Conservation (phyloP, 345 rosid species). For the Sapria himalayana region DNA sequence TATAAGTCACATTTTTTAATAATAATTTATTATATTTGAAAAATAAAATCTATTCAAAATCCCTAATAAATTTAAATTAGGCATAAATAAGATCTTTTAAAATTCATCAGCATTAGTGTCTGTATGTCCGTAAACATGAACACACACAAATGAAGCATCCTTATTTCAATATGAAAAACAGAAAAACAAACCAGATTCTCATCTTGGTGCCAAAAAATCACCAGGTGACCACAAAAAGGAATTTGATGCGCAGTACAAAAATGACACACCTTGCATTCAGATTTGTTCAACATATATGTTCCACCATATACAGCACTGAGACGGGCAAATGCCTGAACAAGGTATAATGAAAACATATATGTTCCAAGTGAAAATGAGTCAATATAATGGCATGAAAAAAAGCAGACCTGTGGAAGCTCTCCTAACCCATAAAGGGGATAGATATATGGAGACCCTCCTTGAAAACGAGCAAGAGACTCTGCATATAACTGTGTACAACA, state of each 20-base stretch:
- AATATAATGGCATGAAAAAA: slow-evolving; percentile 3
- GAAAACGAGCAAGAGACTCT: slow-evolving; percentile 90
- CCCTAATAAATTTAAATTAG: too few relatives aligned
- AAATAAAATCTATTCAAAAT: too few relatives aligned
- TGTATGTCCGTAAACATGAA: too few relatives aligned
- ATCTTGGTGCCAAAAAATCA: too few relatives aligned
- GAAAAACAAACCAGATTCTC: too few relatives aligned
- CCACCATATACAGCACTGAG: slow-evolving; percentile 99
- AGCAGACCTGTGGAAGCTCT: slow-evolving; percentile 82
- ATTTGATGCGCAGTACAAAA: not conserved
- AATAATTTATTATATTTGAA: too few relatives aligned
- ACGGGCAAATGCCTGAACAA: slow-evolving; percentile 72
- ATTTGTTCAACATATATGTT: slow-evolving; percentile 89
- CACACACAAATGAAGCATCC: too few relatives aligned
- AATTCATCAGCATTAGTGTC: too few relatives aligned
- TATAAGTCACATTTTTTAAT: too few relatives aligned
- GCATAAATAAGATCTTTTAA: too few relatives aligned
- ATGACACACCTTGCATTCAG: slow-evolving; percentile 61
- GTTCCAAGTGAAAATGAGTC: not conserved
- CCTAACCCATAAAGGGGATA: slow-evolving; percentile 92
- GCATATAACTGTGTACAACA: slow-evolving; percentile 90
- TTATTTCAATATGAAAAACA: slow-evolving; percentile 1
- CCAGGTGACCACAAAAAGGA: too few relatives aligned
- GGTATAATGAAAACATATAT: slow-evolving; percentile 5
- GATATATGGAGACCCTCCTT: slow-evolving; percentile 93